Evolutionary conservation across 345 rosid genomes (phyloP), one percentile per base, ranked within the genome.

Genomic region (Carallia pectinifolia): DNA sequence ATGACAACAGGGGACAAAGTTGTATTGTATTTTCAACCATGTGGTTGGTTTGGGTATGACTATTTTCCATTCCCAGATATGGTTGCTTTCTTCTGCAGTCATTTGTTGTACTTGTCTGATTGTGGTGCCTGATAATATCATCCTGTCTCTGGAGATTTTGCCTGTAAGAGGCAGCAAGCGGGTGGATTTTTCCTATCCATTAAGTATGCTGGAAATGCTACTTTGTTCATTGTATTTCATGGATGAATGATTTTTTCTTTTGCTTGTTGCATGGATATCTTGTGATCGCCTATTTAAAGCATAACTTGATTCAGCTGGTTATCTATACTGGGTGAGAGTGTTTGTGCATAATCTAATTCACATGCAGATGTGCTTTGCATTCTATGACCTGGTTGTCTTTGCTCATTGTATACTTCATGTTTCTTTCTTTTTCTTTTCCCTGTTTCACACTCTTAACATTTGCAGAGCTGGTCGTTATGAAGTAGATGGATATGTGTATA

Each of bases 381-480:
- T 56, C 6, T 10, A 3, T 27, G 31, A 8, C 16, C 27, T 16
- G 3, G 7, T 56, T 56, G 16, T 27, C 31, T 8, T 55, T 23
- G 23, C 31, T 37, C 7, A 9, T 37, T 44, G 29, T 54, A 44
- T 19, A 15, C 15, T 29, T 5, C 7, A 19, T 62, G 12, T 54
- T 54, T 53, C 27, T 18, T 34, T 2, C 52, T 18, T 59, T 69
- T 44, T 19, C 6, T 50, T 31, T 58, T 16, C 31, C n/a, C 19
- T 29, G 5, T 59, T 19, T 23, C 27, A 23, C n/a, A 73, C 36
- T 19, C 5, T 15, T 7, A 18, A 67, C 27, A n/a, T 79, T 74
- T 70, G 74, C 86, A 90, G 97, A 64, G 81, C 94, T 85, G 97
- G 97, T 73, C 92, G 93, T 50, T 88, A 87, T 75, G 97, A 90